A percentile compares a stretch with the other conserved stretches of the same genome.
phyloP scores from a whole-genome alignment of 305 asterid genomes.

The Euphrasia arctica region DNA sequence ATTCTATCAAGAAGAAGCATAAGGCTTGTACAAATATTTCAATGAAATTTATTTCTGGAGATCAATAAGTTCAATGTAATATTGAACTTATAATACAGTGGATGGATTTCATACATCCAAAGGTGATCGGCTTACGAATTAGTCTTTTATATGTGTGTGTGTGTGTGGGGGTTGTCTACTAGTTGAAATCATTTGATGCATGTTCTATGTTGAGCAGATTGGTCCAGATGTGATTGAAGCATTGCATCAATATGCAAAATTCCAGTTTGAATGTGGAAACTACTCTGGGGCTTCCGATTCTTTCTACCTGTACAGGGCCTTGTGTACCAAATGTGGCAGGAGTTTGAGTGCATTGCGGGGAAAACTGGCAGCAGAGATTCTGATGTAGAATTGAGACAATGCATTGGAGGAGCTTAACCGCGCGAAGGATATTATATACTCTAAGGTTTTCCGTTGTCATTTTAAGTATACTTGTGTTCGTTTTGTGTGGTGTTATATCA shows the following conservation, averaged over 20 bases:
- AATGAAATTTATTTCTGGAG: not conserved
- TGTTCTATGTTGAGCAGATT: slow-evolving; percentile 48
- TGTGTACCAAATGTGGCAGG: slow-evolving; percentile 77
- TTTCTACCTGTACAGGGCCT: slow-evolving; percentile 76
- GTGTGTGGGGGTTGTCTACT: not conserved
- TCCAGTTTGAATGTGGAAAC: slow-evolving; percentile 99
- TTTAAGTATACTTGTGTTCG: too few species aligned
- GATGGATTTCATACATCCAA: too few species aligned
- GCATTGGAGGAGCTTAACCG: slow-evolving; percentile 95
- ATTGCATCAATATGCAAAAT: slow-evolving; percentile 85
- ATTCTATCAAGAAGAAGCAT: too few species aligned
- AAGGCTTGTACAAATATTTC: not conserved
- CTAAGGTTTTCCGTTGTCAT: slow-evolving; percentile 51
- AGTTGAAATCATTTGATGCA: slow-evolving; percentile 12
- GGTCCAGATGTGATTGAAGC: slow-evolving; percentile 95
- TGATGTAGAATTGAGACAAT: slow-evolving; percentile 96
- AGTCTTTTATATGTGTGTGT: not conserved
- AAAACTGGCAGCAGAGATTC: slow-evolving; percentile 92
- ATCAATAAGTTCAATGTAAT: too few species aligned
- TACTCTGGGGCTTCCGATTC: slow-evolving; percentile 98
- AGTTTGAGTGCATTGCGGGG: slow-evolving; percentile 98
- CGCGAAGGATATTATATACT: slow-evolving; percentile 87
- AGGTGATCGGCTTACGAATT: too few species aligned
- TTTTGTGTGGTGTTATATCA: too few species aligned
- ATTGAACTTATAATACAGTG: too few species aligned